Evolutionary conservation across 352 stramenopile genomes (phyloP).

Genomic region (Phytophthora meadii): DNA sequence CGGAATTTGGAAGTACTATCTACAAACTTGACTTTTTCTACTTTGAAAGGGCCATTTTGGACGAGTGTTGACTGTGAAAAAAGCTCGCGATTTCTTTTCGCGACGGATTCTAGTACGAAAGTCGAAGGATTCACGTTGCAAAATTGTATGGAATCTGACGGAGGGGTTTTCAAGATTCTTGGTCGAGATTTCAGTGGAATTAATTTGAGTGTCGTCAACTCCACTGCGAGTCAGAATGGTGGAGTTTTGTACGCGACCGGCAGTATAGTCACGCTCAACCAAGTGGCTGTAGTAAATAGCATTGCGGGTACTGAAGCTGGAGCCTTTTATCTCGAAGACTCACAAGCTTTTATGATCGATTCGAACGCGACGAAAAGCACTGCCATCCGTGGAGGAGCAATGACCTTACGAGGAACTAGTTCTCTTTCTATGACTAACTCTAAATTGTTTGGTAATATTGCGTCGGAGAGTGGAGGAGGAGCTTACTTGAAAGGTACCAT

Average conservation of each 20-base stretch:
- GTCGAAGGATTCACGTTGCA: slow-evolving; percentile 52
- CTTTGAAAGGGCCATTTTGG: slow-evolving; percentile 58
- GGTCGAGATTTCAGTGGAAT: slow-evolving; percentile 21
- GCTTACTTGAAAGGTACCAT: slow-evolving; percentile 18
- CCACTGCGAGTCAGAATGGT: slow-evolving; percentile 23
- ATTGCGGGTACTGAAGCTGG: slow-evolving; percentile 37
- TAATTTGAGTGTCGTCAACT: slow-evolving; percentile 26
- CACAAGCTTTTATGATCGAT: slow-evolving; percentile 22
- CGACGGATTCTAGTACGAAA: slow-evolving; percentile 14
- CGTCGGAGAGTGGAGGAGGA: slow-evolving; percentile 30
- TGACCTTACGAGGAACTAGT: slow-evolving; percentile 24
- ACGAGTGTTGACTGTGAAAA: slow-evolving; percentile 53
- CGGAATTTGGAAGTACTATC: slow-evolving; percentile 32
- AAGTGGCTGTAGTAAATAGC: slow-evolving; percentile 19
- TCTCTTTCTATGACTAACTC: slow-evolving; percentile 14
- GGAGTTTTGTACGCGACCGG: slow-evolving; percentile 33
- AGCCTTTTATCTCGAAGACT: slow-evolving; percentile 32
- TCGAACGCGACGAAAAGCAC: slow-evolving; percentile 36
- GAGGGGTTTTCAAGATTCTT: slow-evolving; percentile 32
- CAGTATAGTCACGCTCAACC: slow-evolving; percentile 20
- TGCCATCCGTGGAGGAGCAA: slow-evolving; percentile 31
- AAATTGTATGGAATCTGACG: slow-evolving; percentile 36
- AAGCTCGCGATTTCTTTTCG: slow-evolving; percentile 18
- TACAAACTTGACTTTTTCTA: slow-evolving; percentile 39
- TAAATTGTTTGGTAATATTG: slow-evolving; percentile 23